Conservation (phyloP, 1,284 basidiomycete species). For the Sanghuangporus sanghuang region DNA sequence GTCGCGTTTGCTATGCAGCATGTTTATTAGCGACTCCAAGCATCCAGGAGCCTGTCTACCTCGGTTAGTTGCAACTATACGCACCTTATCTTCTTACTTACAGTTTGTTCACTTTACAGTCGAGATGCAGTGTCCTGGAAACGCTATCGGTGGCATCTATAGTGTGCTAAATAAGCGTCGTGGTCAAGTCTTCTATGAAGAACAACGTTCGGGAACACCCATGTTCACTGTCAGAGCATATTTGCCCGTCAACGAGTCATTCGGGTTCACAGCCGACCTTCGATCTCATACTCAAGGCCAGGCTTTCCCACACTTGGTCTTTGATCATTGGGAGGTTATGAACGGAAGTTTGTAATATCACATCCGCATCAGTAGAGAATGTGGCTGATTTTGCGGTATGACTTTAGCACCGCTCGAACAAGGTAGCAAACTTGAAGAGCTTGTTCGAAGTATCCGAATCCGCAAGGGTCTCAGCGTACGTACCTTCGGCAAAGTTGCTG, state of each 20-base stretch:
- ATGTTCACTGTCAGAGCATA: constrained; percentile 99
- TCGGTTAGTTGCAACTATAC: constrained; percentile 43
- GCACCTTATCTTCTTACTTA: not conserved
- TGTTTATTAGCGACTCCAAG: constrained; percentile 87
- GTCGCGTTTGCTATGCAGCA: constrained; percentile 96
- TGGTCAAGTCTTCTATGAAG: constrained; percentile 97
- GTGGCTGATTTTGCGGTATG: not conserved
- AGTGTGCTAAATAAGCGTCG: constrained; percentile 92
- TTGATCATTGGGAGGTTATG: constrained; percentile 90
- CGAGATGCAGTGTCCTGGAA: constrained; percentile 98
- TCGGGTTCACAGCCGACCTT: constrained; percentile 98
- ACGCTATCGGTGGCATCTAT: constrained; percentile 99
- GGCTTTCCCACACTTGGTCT: constrained; percentile 96
- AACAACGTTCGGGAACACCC: constrained; percentile 95
- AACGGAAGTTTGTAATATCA: constrained; percentile 57
- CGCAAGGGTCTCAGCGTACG: constrained; percentile 91
- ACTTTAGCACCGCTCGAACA: constrained; percentile 68
- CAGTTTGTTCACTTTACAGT: constrained; percentile 37
- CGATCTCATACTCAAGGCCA: constrained; percentile 92
- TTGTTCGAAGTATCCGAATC: constrained; percentile 79
- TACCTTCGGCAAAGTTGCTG: not conserved
- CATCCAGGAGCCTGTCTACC: constrained; percentile 97
- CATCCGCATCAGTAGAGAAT: constrained; percentile 15
- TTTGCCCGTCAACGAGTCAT: constrained; percentile 95
- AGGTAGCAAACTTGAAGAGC: constrained; percentile 85